phyloP scores from a whole-genome alignment of 441 rosid genomes.

The Populus hybrid region DNA sequence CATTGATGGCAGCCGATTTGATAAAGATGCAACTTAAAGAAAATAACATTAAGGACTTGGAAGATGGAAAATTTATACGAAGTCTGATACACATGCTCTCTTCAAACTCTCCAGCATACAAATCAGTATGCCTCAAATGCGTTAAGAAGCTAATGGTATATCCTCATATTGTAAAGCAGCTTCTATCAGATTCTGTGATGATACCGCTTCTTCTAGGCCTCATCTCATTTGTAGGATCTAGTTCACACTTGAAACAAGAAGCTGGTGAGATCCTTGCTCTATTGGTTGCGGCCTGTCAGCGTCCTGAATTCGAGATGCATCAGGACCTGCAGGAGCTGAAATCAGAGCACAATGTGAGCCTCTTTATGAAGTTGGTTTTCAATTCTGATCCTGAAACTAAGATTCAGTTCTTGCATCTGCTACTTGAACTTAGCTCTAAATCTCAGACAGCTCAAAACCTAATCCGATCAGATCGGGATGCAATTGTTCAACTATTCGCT shows the following conservation, averaged over 20 bases:
- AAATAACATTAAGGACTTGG: constrained; percentile 29
- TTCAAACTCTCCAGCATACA: constrained; percentile 37
- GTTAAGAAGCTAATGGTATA: constrained; percentile 39
- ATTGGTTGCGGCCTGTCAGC: constrained; percentile 31
- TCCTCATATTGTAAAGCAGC: constrained; percentile 31
- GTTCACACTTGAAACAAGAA: constrained; percentile 36
- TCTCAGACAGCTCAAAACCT: constrained; percentile 32
- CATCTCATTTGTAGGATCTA: constrained; percentile 31
- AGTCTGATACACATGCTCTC: constrained; percentile 44
- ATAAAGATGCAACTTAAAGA: constrained; percentile 40
- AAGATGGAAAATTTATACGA: constrained; percentile 35
- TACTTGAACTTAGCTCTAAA: constrained; percentile 42
- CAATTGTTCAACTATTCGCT: constrained; percentile 37
- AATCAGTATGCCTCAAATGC: constrained; percentile 40
- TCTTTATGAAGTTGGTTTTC: constrained; percentile 32
- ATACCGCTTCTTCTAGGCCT: constrained; percentile 38
- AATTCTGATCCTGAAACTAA: constrained; percentile 30
- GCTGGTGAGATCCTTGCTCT: constrained; percentile 45
- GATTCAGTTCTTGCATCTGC: constrained; percentile 42
- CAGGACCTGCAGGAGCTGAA: constrained; percentile 48
- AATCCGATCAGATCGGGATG: constrained; percentile 26
- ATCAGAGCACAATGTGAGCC: constrained; percentile 38
- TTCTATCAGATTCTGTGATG: constrained; percentile 34
- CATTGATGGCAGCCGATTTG: constrained; percentile 45
- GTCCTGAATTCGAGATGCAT: constrained; percentile 28